phyloP scores from a whole-genome alignment of 345 rosid species.

The Zanthoxylum bungeanum region DNA sequence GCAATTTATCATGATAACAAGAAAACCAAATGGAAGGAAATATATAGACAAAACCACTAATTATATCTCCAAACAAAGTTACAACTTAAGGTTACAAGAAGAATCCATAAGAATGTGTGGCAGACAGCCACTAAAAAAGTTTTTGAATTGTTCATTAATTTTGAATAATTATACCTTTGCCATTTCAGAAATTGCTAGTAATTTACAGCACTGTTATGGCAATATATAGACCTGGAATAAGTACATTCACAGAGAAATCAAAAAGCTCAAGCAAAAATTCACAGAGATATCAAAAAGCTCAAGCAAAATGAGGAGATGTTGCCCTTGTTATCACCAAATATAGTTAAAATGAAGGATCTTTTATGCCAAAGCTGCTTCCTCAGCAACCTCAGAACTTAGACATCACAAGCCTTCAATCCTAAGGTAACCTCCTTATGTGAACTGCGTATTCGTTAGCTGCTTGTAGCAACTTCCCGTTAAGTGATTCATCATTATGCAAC shows the following conservation, averaged over 20 bases:
- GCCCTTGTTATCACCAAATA: background rate
- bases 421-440: background rate
- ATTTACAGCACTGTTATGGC: constrained; percentile 1
- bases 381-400: background rate
- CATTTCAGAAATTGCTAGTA: background rate
- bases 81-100: background rate
- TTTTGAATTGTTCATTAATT: background rate
- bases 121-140: background rate
- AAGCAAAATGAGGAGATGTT: too few species aligned
- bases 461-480: background rate
- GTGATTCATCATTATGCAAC: background rate
- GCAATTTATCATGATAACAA: background rate
- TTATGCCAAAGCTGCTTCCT: background rate
- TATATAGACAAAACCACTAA: background rate
- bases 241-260: background rate
- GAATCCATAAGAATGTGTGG: background rate
- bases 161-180: background rate
- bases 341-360: background rate
- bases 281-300: background rate
- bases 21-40: background rate
- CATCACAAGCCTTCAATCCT: background rate
- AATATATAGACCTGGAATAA: background rate
- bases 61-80: constrained; percentile 7
- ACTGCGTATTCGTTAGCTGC: background rate
- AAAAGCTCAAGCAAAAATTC: background rate